A percentile compares a stretch with the other conserved stretches of the same genome.
Conservation (phyloP, 352 stramenopile genomes). For the Phytophthora ramorum region DNA sequence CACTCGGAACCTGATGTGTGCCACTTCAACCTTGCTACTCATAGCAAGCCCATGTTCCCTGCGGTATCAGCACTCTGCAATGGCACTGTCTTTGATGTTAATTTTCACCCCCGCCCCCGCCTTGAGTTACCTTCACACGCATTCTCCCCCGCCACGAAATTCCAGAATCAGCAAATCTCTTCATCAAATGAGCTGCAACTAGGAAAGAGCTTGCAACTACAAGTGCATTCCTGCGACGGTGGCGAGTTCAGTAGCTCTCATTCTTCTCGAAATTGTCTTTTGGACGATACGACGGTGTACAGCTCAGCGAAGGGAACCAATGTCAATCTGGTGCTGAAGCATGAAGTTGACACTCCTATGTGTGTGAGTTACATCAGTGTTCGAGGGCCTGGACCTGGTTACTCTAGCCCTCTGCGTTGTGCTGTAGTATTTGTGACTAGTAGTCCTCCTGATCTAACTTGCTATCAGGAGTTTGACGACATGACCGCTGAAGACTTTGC, state of each 20-base stretch:
- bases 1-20: slow-evolving; percentile 48
- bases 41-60: slow-evolving; percentile 57
- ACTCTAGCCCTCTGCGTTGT: slow-evolving; percentile 76
- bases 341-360: slow-evolving; percentile 84
- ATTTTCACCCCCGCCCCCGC: slow-evolving; percentile 71
- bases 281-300: slow-evolving; percentile 85
- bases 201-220: slow-evolving; percentile 74
- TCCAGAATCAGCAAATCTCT: slow-evolving; percentile 50
- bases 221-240: slow-evolving; percentile 74
- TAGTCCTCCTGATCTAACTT: slow-evolving; percentile 53
- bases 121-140: slow-evolving; percentile 53
- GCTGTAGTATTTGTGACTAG: slow-evolving; percentile 80
- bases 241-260: slow-evolving; percentile 86
- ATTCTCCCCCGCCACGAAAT: slow-evolving; percentile 44
- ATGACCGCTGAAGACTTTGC: slow-evolving; percentile 84
- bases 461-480: slow-evolving; percentile 66
- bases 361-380: slow-evolving; percentile 77
- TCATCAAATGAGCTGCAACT: slow-evolving; percentile 71
- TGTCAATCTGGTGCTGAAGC: slow-evolving; percentile 82
- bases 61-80: slow-evolving; percentile 78
- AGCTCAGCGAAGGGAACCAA: slow-evolving; percentile 78
- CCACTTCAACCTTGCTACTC: slow-evolving; percentile 35
- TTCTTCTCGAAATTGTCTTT: slow-evolving; percentile 63
- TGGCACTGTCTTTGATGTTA: slow-evolving; percentile 62
- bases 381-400: slow-evolving; percentile 76